Base-by-base conservation (phyloP, 371 early-diverging fungal genomes). In the Mortierella sp. region DNA sequence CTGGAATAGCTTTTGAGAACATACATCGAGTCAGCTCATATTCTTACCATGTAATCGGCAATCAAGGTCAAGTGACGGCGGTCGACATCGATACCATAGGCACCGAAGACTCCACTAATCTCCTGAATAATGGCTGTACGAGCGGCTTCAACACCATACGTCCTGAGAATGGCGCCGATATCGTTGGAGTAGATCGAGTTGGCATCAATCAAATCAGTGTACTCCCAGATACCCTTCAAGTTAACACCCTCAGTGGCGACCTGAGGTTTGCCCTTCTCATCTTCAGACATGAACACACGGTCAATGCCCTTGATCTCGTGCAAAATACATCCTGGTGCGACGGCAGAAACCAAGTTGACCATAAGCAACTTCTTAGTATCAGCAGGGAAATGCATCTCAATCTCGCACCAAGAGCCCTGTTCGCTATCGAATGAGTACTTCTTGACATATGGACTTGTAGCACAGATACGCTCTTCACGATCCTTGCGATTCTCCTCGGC, bases 91-190 rank as follows among this genome's bases (percentile, higher is more conserved):
- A 99, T 99, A 75, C 99, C 97, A 83, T 99, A 99, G 1, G 95
- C 98, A 55, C 90, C 96, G 85, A 99, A 99, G 34, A 99, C 99
- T 49, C 89, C 88, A 29, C 90, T 92, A 61, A 99, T 93, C 90
- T 99, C 99, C 74, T 94, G 91, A 80, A 99, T 95, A 68, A 99
- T 97, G 22, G 98, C 93, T 54, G 88, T 89, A 22, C 99, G 89
- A 6, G 99, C 99, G 5, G 99, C 99, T 85, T 99, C 99, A 23
- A 99, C 97, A 83, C 99, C 99, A 86, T 99, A 99, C 0, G 96
- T 95, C 19, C 86, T 85, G 45, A 96, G 86, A 15, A 99, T 92
- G 13, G 97, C 96, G 51, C 95, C 93, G 85, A 99, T 96, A 82
- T 99, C 99, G 89, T 99, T 99, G 72, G 99, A 96, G 82, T 95